phyloP scores from a whole-genome alignment of 805 yeast genomes.

The Maudiozyma pseudohumilis region DNA sequence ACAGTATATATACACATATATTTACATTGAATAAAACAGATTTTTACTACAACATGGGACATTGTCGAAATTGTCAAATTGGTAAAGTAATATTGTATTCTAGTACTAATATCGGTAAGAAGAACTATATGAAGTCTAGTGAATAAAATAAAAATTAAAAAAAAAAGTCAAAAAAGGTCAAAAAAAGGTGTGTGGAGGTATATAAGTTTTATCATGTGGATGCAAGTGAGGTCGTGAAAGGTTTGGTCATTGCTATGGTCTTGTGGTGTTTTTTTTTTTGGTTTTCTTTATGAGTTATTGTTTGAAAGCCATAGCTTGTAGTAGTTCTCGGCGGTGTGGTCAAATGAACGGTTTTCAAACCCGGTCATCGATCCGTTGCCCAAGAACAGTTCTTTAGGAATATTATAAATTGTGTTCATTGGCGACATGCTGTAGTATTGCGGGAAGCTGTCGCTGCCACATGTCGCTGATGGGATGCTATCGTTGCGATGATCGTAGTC shows the following conservation, averaged over 20 bases:
- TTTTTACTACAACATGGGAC: too few species aligned
- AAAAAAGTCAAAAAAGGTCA: background rate
- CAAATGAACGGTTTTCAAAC: conserved; percentile 6
- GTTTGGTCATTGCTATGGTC: background rate
- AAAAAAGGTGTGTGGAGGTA: too few species aligned
- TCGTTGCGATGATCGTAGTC: background rate
- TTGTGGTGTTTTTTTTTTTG: background rate
- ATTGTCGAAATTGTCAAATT: background rate
- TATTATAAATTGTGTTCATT: background rate
- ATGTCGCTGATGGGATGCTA: background rate
- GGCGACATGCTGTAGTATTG: background rate
- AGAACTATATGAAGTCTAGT: background rate
- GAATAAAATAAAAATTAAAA: background rate
- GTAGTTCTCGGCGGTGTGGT: conserved; percentile 25
- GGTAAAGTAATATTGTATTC: background rate
- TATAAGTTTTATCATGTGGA: background rate
- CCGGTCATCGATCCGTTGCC: background rate
- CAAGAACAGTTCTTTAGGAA: conserved; percentile 2
- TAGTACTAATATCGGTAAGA: background rate
- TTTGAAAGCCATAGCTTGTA: conserved; percentile 25
- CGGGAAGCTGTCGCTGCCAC: background rate
- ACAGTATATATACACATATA: too few species aligned
- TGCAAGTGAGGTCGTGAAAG: background rate
- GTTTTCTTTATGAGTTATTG: conserved; percentile 2
- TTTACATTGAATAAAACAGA: too few species aligned